Evolutionary conservation across 2,329 filamentous ascomycete genomes (phyloP), one percentile per base, ranked within the genome.

Genomic region (Niveomyces coronatus): DNA sequence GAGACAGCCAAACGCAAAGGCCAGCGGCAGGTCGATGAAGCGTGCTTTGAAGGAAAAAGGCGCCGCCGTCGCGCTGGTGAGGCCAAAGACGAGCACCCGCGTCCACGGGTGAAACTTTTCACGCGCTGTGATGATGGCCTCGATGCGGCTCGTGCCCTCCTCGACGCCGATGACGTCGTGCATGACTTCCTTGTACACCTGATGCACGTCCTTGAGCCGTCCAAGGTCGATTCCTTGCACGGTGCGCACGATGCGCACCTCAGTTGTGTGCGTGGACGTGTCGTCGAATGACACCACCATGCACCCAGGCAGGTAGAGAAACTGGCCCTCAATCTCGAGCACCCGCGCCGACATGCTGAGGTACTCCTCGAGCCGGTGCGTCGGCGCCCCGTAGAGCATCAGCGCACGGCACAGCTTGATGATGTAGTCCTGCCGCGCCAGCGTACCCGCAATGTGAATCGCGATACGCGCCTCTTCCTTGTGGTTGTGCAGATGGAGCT

Each of bases 231-330:
- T 64, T 4, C 71, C 73, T 46, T 78, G 74, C 1, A 55, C 54
- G 1, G 67, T 66, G 10, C 76, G 68, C 5, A 82, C 76, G 19
- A 82, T 72, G 45, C 77, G 74, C 42, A 82, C 75, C 49, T 81
- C 76, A 13, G 75, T 77, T 1, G 78, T 82, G 45, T 80, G 77
- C 0, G 76, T 78, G 0, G 69, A 62, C 35, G 55, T 60, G 48
- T 88, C 83, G 52, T 84, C 86, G 51, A 94, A 94, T 0, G 85
- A 89, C 48, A 94, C 79, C 41, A 94, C 82, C 87, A 94, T 94
- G 51, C 84, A 91, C 5, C 85, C 85, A 0, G 87, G 87, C 26
- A 94, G 72, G 50, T 94, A 94, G 18, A 94, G 63, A 49, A 91
- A 94, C 49, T 93, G 85, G 7, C 82, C 82, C 45, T 93, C 82